These are phyloP conservation scores for Gracilaria gracilis DNA, from an alignment of 23 red algal species.

Conservation along the genomic window DNA sequence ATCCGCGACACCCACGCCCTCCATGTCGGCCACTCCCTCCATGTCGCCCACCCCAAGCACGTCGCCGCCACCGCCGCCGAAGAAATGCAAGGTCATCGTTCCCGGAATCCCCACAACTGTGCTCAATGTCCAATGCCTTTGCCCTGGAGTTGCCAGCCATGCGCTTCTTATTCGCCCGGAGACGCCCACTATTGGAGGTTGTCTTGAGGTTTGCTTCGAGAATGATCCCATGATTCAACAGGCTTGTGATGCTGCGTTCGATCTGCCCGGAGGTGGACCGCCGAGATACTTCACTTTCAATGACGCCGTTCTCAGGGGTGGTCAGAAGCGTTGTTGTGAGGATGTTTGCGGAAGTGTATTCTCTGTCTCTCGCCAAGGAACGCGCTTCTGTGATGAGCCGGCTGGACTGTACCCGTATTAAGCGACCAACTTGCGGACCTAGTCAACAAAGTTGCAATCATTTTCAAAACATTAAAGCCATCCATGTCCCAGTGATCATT, in stretches of 20 bases:
- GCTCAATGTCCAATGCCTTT: conserved; percentile 18
- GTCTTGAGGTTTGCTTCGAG: conserved; percentile 20
- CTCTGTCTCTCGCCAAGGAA: conserved; percentile 26
- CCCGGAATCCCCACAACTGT: conserved; percentile 23
- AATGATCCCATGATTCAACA: conserved; percentile 27
- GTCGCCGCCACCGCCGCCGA: not conserved
- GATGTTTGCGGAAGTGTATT: conserved; percentile 33
- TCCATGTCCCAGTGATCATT: not conserved
- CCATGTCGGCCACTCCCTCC: not conserved
- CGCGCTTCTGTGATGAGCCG: conserved; percentile 15
- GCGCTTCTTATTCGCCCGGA: conserved; percentile 22
- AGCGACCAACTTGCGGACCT: not conserved
- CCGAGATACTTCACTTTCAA: conserved; percentile 41
- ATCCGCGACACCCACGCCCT: not conserved
- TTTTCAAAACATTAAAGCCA: not conserved
- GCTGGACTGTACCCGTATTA: not conserved
- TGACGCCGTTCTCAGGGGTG: conserved; percentile 20
- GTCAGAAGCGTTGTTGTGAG: conserved; percentile 28
- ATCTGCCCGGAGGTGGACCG: conserved; percentile 27
- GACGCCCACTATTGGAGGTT: conserved; percentile 33
- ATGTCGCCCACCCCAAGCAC: not conserved
- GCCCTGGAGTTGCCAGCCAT: conserved; percentile 19
- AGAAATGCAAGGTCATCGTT: conserved; percentile 11
- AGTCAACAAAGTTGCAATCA: not conserved
- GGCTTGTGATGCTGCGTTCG: conserved; percentile 17